These are phyloP conservation scores for Protea cynaroides DNA, from an alignment of 164 flowering plant genomes.

Conservation along the genomic window DNA sequence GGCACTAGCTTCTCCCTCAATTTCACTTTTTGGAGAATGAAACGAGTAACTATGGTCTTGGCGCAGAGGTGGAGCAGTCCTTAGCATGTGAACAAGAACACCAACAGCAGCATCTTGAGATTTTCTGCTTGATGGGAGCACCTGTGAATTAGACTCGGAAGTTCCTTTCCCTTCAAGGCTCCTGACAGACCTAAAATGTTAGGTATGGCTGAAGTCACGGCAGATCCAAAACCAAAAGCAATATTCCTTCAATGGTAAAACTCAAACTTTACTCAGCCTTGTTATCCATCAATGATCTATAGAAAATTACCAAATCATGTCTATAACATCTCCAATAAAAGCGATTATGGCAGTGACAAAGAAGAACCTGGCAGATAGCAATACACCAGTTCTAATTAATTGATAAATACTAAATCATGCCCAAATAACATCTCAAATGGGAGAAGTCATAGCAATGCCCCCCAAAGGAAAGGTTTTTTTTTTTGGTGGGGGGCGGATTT, in stretches of 20 bases:
- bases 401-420: too few species aligned
- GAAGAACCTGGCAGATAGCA: too few species aligned
- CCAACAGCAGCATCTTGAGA: conserved; percentile 90
- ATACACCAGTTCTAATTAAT: too few species aligned
- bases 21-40: conserved; percentile 37
- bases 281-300: background rate
- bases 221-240: background rate
- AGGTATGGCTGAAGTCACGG: background rate
- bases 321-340: too few species aligned
- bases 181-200: conserved; percentile 15
- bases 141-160: conserved; percentile 34
- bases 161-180: conserved; percentile 32
- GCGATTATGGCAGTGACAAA: too few species aligned
- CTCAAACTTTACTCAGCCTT: too few species aligned
- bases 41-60: conserved; percentile 61
- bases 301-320: background rate
- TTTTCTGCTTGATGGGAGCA: conserved; percentile 34
- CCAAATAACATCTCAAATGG: too few species aligned
- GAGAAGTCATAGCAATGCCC: too few species aligned
- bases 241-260: background rate
- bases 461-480: too few species aligned
- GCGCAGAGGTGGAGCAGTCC: conserved; percentile 81
- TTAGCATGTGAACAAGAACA: conserved; percentile 73
- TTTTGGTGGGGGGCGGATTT: too few species aligned
- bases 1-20: conserved; percentile 36